Evolutionary conservation across 805 yeast genomes (phyloP).

Genomic region (Henningerozyma blattae): DNA sequence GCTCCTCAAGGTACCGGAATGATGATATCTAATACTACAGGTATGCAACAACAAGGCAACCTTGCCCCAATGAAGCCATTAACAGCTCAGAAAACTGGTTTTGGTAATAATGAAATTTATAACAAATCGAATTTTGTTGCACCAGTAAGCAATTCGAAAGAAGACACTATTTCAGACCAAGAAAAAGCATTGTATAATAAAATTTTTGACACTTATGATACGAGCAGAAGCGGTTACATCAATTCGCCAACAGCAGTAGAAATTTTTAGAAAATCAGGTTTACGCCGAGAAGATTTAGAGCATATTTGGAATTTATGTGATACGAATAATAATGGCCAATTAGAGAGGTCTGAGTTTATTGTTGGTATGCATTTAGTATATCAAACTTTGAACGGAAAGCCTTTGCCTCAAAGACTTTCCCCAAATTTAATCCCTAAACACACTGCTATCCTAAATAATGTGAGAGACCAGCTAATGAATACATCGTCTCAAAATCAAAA

Average conservation of each 20-base stretch:
- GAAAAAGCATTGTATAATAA: conserved; percentile 80
- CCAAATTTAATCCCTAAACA: conserved; percentile 88
- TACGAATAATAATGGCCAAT: conserved; percentile 65
- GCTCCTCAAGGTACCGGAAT: no score
- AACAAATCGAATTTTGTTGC: conserved; percentile 23
- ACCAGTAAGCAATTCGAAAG: conserved; percentile 27
- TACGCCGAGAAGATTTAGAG: conserved; percentile 75
- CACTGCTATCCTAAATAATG: conserved; percentile 54
- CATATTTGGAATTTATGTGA: conserved; percentile 87
- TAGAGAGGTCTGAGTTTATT: conserved; percentile 83
- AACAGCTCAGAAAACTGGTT: conserved; percentile 33
- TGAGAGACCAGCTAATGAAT: conserved; percentile 45
- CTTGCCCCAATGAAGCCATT: conserved; percentile 23
- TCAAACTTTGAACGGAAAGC: conserved; percentile 77
- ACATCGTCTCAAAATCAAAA: conserved; percentile 3
- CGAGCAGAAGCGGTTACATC: conserved; percentile 50
- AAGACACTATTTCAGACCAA: conserved; percentile 69
- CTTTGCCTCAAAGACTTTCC: conserved; percentile 73
- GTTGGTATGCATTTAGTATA: conserved; percentile 96
- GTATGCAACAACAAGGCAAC: not conserved
- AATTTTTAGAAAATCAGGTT: conserved; percentile 84
- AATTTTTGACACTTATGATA: conserved; percentile 82
- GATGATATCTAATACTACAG: no score
- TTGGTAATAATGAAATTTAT: conserved; percentile 30
- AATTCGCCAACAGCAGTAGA: conserved; percentile 75